Percentiles rank a stretch among this genome's conserved stretches.
phyloP scores from a whole-genome alignment of 257 asterid species.

The Lycium ferocissimum region DNA sequence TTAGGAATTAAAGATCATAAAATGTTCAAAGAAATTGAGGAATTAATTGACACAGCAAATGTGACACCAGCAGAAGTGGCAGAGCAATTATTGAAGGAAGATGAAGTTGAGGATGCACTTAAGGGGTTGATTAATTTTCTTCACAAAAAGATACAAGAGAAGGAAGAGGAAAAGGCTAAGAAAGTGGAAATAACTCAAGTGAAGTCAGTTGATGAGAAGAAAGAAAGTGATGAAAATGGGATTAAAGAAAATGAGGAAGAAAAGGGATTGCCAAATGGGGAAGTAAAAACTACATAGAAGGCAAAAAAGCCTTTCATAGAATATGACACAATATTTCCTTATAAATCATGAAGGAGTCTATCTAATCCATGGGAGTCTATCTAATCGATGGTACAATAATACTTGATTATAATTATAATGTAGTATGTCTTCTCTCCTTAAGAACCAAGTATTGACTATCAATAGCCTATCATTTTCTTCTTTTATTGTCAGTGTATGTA shows the following conservation, averaged over 20 bases:
- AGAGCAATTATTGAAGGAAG: slow-evolving; percentile 32
- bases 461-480: too few relatives aligned
- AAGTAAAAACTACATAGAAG: not conserved
- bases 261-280: not conserved
- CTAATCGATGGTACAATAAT: too few relatives aligned
- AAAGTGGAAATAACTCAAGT: slow-evolving; percentile 19
- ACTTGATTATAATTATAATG: too few relatives aligned
- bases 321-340: too few relatives aligned
- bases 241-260: not conserved
- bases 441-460: too few relatives aligned
- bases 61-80: slow-evolving; percentile 38
- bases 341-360: too few relatives aligned
- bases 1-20: slow-evolving; percentile 12
- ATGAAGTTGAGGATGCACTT: slow-evolving; percentile 31
- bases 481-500: too few relatives aligned
- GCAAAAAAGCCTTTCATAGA: too few relatives aligned
- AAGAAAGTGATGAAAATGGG: not conserved
- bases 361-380: too few relatives aligned
- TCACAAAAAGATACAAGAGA: slow-evolving; percentile 5
- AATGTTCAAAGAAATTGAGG: slow-evolving; percentile 35
- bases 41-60: slow-evolving; percentile 26
- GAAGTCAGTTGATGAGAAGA: slow-evolving; percentile 17
- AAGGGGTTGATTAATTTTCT: slow-evolving; percentile 24
- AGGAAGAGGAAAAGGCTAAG: not conserved
- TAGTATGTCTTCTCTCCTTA: too few relatives aligned